phyloP scores from a whole-genome alignment of 2,329 filamentous ascomycete species.

The Pseudogymnoascus sp. region DNA sequence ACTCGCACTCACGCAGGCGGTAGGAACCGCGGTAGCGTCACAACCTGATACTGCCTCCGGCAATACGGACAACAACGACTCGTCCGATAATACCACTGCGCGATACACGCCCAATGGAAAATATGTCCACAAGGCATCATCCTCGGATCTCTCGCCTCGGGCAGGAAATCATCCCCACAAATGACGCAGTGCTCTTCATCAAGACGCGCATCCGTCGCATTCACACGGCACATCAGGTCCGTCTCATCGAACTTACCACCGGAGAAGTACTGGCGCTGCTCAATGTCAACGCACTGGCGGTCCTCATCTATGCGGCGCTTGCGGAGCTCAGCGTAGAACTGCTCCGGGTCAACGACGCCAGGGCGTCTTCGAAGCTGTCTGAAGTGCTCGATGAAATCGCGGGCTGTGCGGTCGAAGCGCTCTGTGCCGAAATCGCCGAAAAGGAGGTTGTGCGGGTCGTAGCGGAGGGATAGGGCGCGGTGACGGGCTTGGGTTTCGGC shows the following conservation, averaged over 20 bases:
- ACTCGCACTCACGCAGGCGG: background rate
- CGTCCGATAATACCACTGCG: background rate
- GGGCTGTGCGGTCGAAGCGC: background rate
- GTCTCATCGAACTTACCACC: background rate
- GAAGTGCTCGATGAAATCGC: background rate
- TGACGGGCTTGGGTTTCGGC: background rate
- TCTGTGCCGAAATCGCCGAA: background rate
- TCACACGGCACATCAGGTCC: background rate
- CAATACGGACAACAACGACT: background rate
- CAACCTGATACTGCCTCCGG: background rate
- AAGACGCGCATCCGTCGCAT: background rate
- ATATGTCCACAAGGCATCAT: background rate
- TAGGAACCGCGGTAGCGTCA: background rate
- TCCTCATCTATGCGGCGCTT: background rate
- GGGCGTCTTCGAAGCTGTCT: background rate
- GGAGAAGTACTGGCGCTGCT: background rate
- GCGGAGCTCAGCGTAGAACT: background rate
- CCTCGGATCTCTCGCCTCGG: background rate
- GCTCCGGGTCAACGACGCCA: background rate
- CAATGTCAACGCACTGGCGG: background rate
- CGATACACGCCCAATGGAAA: background rate
- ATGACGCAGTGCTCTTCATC: background rate
- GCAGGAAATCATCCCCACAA: background rate
- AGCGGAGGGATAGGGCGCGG: background rate
- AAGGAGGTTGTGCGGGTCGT: background rate